Evolutionary conservation across 2,329 filamentous ascomycete genomes (phyloP), one percentile per base, ranked within the genome.

Genomic region (Trichophaea hybrida): DNA sequence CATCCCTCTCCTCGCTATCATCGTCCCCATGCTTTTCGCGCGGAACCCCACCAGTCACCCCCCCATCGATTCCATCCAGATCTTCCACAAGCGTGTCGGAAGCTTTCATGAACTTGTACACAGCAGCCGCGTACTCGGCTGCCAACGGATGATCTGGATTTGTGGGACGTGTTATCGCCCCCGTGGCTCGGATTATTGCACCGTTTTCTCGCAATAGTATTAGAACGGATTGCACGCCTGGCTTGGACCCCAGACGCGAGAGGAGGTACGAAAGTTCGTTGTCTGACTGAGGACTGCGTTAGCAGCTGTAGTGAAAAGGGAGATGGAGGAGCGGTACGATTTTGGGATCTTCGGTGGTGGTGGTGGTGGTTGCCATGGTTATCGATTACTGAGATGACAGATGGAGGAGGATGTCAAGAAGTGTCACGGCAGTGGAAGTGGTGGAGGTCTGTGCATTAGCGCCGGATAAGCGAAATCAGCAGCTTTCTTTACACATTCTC

Each of bases 211-310:
- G 81, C 67, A 89, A 85, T 46, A 93, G 76, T 58, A 88, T 80
- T 53, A 93, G 77, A 58, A 85, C 86, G 67, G 84, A 86, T 71
- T 86, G 85, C 55, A 93, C 86, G 62, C 85, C 86, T 34, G 85
- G 79, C 69, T 91, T 91, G 70, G 85, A 84, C 44, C 84, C 82
- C 49, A 93, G 76, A 15, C 85, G 82, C 51, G 79, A 80, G 61
- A 90, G 78, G 34, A 68, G 65, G 31, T 65, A 51, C 15, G 66
- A 65, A 35, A 68, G 62, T 51, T 68, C 67, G 35, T 62, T 63
- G 37, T 66, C 64, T 6, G 53, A 58, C 35, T 58, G 43, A 35
- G 52, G 50, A 17, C 24, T 10, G 8, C 3, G 17, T 7, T 32
- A 32, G 50, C n/a, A 2, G 50, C 17, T 8, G 50, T 10, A 4